These are phyloP conservation scores for Elaeis oleifera DNA, from an alignment of 202 grass and related monocot genomes.

Conservation along the genomic window DNA sequence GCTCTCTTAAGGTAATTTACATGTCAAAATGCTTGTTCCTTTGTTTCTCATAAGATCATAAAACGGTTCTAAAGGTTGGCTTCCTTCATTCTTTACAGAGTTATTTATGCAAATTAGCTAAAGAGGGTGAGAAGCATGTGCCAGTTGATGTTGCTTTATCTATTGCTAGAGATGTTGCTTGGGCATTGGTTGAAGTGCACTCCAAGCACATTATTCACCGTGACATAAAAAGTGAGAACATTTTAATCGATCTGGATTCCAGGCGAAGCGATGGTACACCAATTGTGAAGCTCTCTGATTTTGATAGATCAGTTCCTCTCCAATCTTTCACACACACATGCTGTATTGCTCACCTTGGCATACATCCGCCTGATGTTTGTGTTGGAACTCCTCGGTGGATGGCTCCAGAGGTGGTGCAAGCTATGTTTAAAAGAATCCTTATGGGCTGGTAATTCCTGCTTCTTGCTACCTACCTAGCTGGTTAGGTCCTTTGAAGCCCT, in stretches of 20 bases:
- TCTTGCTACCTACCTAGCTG: too few relatives aligned
- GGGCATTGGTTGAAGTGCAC: constrained; percentile 67
- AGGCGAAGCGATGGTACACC: constrained; percentile 34
- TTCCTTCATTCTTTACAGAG: constrained; percentile 34
- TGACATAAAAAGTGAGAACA: constrained; percentile 95
- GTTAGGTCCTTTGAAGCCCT: too few relatives aligned
- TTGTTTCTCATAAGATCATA: not conserved
- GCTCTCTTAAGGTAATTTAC: constrained; percentile 65
- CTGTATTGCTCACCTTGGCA: constrained; percentile 76
- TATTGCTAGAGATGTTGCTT: constrained; percentile 79
- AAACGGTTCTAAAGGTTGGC: not conserved
- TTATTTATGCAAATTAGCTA: constrained; percentile 58
- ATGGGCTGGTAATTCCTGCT: constrained; percentile 68
- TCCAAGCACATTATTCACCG: constrained; percentile 87
- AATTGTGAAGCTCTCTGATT: constrained; percentile 84
- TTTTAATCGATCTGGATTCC: constrained; percentile 65
- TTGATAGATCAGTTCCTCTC: constrained; percentile 74
- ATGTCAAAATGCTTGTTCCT: constrained; percentile 4
- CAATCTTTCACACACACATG: constrained; percentile 72
- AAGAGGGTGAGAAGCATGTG: constrained; percentile 69
- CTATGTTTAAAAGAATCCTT: constrained; percentile 61
- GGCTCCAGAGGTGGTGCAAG: constrained; percentile 79
- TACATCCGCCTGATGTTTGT: constrained; percentile 83
- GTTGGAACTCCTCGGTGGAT: constrained; percentile 91
- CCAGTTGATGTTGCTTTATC: constrained; percentile 53